Base-by-base conservation (phyloP, 768 basidiomycete genomes). In the Crepidotus variabilis region DNA sequence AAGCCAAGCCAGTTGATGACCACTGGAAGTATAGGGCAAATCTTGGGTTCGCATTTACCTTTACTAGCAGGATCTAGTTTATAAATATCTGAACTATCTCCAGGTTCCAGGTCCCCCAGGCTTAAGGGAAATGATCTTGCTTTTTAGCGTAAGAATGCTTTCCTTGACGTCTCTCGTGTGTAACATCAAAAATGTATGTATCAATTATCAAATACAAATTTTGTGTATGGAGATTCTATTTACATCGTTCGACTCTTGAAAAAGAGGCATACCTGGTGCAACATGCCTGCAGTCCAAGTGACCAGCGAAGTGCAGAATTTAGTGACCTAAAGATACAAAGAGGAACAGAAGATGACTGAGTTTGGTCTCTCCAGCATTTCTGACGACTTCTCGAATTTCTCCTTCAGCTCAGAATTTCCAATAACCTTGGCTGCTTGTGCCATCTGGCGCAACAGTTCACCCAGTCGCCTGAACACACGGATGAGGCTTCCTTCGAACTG, bases 401-500 rank as follows among this genome's bases (percentile, higher is more conserved):
- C 86, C 72, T 94, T 86, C 18, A 99, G 78, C 64, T 98, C 97
- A 10, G 80, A 80, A 70, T 98, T 98, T 10, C 97, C 97, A 60
- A 98, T 98, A 18, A 97, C 97, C 67, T 94, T 94, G 2, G 96
- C 92, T 1, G 92, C 94, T 64, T 90, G 85, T 13, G 87, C 85
- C 97, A 99, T 99, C 72, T 99, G 97, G 33, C 95, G 84, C 21
- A 99, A 78, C 18, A 99, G 81, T 71, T 99, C 97, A 48, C 95
- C 92, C 20, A 99, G 73, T 13, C 97, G 86, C 49, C 97, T 80
- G 79, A 99, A 99, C 6, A 94, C 94, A 54, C 97, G 89, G 67
- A 98, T 99, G 23, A 99, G 79, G 56, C 89, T 94, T 36, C 97
- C 97, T 69, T 99, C 97, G 63, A 98, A 99, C 58, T 94, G 91